Evolutionary conservation across 371 early-diverging fungal species (phyloP), one percentile per base, ranked within the genome.

Genomic region (Caulochytrium protostelioides): DNA sequence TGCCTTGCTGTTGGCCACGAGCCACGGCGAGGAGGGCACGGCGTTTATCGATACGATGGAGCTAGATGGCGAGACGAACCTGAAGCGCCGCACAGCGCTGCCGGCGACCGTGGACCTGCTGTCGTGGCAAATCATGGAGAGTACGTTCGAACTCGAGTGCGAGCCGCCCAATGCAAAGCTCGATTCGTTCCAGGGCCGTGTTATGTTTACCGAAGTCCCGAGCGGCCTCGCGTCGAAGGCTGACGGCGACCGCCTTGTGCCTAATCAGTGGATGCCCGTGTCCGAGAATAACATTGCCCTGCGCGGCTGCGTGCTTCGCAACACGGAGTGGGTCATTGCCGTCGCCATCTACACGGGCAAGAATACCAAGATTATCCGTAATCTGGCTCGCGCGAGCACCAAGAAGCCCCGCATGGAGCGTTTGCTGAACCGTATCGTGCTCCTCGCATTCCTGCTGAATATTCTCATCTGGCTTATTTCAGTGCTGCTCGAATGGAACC

Each of bases 61-160:
- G 32, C 38, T 79, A 14, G 75, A 79, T 50, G 80, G 79, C 12
- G 79, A 79, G 44, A 65, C 65, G 15, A 73, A 71, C 41, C 39
- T 73, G 35, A 76, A 76, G 43, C 46, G 59, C 17, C 37, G 50
- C 20, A 24, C 47, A 3, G 59, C 59, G 19, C 16, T 61, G 13
- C 33, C 30, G 6, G 40, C 46, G 12, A 37, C 34, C 15, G 21
- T 24, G 16, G 24, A n/a, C 37, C 32, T 18, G 38, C 27, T 21
- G 29, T 33, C 39, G 38, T 38, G 35, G 15, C 18, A 30, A 25
- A 16, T 18, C 18, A 23, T 6, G 13, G n/a, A 10, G 12, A 22
- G 12, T 34, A 22, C 9, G 18, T 35, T 25, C 12, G n/a, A n/a
- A n/a, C 12, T 66, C n/a, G 46, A 56, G 26, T 62, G 59, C 41